Evolutionary conservation across 345 rosid species (phyloP).

Genomic region (Moringa oleifera): DNA sequence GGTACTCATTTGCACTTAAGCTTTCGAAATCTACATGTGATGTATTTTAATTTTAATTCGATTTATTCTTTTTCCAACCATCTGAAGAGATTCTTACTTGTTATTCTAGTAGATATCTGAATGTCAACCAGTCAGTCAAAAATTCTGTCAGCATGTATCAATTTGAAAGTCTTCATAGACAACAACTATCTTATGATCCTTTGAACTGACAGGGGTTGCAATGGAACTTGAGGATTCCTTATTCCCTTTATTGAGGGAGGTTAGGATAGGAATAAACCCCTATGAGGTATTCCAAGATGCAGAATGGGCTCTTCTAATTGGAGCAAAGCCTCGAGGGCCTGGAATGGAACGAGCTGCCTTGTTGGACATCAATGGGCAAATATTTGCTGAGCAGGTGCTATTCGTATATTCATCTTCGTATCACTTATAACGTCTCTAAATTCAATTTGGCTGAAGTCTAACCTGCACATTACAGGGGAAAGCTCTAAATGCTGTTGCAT

Average conservation of each 20-base stretch:
- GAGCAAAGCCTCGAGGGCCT: conserved; percentile 99
- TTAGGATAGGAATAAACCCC: conserved; percentile 72
- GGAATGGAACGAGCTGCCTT: conserved; percentile 94
- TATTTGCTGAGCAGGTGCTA: conserved; percentile 78
- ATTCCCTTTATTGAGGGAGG: conserved; percentile 92
- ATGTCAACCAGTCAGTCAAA: too few species aligned
- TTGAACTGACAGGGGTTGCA: conserved; percentile 98
- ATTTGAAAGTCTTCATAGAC: too few species aligned
- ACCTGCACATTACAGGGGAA: conserved; percentile 47
- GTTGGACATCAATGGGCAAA: conserved; percentile 87
- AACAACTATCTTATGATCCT: too few species aligned
- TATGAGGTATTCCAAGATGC: conserved; percentile 89
- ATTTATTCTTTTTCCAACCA: too few species aligned
- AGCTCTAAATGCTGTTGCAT: conserved; percentile 92
- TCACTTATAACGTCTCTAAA: not conserved
- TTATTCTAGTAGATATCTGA: too few species aligned
- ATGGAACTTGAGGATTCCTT: conserved; percentile 99
- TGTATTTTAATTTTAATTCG: too few species aligned
- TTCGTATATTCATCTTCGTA: conserved; percentile 1
- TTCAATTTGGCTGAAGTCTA: not conserved
- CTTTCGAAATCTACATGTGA: too few species aligned
- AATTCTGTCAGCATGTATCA: too few species aligned
- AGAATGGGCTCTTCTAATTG: conserved; percentile 95
- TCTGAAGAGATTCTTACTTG: too few species aligned
- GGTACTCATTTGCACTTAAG: too few species aligned